Evolutionary conservation across 148 eudicot genomes (phyloP).

Genomic region (Rhododendron simsii): DNA sequence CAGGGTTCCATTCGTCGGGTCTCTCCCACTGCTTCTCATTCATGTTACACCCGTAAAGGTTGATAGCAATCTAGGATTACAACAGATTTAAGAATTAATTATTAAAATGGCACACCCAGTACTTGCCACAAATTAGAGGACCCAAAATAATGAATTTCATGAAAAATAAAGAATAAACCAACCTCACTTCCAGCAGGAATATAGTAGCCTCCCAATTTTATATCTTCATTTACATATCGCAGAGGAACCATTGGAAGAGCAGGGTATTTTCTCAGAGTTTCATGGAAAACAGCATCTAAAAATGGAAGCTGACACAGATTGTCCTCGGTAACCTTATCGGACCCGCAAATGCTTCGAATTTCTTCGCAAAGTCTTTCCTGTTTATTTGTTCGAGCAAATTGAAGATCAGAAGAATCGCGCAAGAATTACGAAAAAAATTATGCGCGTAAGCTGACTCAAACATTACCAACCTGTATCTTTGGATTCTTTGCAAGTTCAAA

Average conservation of each 20-base stretch:
- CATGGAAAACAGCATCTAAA: constrained; percentile 71
- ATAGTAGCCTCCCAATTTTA: constrained; percentile 68
- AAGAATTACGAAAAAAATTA: background rate
- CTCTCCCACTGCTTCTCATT: constrained; percentile 69
- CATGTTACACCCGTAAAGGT: constrained; percentile 79
- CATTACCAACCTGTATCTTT: constrained; percentile 45
- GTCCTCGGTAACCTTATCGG: constrained; percentile 57
- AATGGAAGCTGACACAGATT: constrained; percentile 63
- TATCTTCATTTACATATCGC: constrained; percentile 68
- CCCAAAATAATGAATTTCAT: too few species aligned
- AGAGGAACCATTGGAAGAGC: constrained; percentile 69
- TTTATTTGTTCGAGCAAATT: background rate
- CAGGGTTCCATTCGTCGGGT: constrained; percentile 81
- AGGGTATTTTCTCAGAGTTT: constrained; percentile 72
- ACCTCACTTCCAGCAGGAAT: constrained; percentile 90
- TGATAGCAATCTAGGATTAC: constrained; percentile 53
- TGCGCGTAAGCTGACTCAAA: background rate
- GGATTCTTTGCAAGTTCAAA: constrained; percentile 77
- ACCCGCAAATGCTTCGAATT: constrained; percentile 62
- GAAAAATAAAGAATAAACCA: background rate
- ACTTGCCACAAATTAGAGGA: too few species aligned
- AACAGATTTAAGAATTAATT: too few species aligned
- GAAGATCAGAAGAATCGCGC: background rate
- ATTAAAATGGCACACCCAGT: too few species aligned
- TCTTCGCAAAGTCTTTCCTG: constrained; percentile 59